Evolutionary conservation across 2,329 filamentous ascomycete species (phyloP), one percentile per base, ranked within the genome.

Genomic region (Colletotrichum sp.): DNA sequence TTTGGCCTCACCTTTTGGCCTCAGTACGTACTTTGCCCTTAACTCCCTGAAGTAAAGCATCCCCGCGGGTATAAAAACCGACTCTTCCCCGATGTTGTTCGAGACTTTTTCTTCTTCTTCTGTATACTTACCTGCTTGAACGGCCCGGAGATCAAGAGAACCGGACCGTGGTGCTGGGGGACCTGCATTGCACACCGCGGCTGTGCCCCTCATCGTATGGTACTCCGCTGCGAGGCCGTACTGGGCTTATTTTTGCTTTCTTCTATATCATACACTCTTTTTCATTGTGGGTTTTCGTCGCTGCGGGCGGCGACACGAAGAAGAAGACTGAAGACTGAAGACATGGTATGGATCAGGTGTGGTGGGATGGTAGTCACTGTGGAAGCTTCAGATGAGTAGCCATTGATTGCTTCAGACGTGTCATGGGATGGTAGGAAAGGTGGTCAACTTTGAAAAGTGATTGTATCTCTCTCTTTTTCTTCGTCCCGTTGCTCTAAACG

Each of bases 121-220:
- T 60, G n/a, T 24, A 76, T 71, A 74, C 59, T 77, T 71, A 64
- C 66, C 49, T 26, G 36, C 68, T 49, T 68, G 62, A 44, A 68
- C 36, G 72, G 30, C 24, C 55, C 30, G 72, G 68, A 67, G 72
- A 72, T 75, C 72, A 68, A 67, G 68, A 67, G 55, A 9, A 30
- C 72, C 63, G 72, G 62, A 24, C 44, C 63, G 69, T 67, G 68
- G 63, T 62, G 55, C 49, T 49, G 62, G 62, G 68, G 52, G 52
- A 28, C 39, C 68, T 72, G 69, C 72, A 72, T 72, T 68, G 69
- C 69, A 75, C 68, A 63, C 30, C 32, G 63, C 72, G 68, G 72
- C 55, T 18, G 62, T 72, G 55, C 36, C 69, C 62, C 68, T 72
- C 72, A 24, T 55, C 62, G 68, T 67, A 55, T 67, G 68, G 68